Percentiles rank a stretch among this genome's conserved stretches.
Evolutionary conservation across 2,329 filamentous ascomycete genomes (phyloP).

Genomic region (Penicillium oxalicum): DNA sequence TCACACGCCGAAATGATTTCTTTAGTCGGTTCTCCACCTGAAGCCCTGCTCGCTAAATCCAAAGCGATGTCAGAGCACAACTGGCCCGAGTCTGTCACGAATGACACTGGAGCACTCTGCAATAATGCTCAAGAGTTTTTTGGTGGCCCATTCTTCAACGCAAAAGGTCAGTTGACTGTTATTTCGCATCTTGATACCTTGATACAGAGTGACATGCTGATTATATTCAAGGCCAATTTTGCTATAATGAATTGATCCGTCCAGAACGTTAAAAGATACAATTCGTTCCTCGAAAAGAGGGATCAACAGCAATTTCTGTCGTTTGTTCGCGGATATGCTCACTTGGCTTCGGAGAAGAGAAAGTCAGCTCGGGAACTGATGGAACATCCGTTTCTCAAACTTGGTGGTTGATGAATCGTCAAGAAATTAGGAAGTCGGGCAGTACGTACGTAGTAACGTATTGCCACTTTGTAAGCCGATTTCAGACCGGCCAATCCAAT

Average conservation of each 20-base stretch:
- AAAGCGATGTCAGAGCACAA: conserved; percentile 8
- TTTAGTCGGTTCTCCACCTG: conserved; percentile 32
- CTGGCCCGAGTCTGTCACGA: conserved; percentile 15
- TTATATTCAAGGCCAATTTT: too few relatives aligned
- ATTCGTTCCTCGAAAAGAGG: conserved; percentile 9
- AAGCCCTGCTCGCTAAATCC: conserved; percentile 20
- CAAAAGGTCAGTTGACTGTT: conserved; percentile 20
- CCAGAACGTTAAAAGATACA: too few relatives aligned
- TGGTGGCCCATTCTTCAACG: conserved; percentile 22
- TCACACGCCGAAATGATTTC: conserved; percentile 38
- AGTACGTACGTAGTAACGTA: too few relatives aligned
- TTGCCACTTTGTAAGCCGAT: too few relatives aligned
- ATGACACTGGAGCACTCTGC: conserved; percentile 11
- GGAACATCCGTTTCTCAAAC: conserved; percentile 25
- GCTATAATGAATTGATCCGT: background rate
- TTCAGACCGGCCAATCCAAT: too few relatives aligned
- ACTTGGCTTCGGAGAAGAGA: conserved; percentile 25
- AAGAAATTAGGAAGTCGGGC: too few relatives aligned
- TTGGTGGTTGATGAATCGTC: too few relatives aligned
- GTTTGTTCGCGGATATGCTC: conserved; percentile 28
- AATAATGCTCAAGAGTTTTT: conserved; percentile 17
- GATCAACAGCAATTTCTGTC: conserved; percentile 30
- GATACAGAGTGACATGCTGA: too few relatives aligned
- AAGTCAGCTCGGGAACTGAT: conserved; percentile 26
- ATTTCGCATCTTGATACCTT: conserved; percentile 14